Percentiles rank a stretch among this genome's conserved stretches.
Conservation (phyloP, 2,329 filamentous ascomycete genomes). For the Fusarium falciforme region DNA sequence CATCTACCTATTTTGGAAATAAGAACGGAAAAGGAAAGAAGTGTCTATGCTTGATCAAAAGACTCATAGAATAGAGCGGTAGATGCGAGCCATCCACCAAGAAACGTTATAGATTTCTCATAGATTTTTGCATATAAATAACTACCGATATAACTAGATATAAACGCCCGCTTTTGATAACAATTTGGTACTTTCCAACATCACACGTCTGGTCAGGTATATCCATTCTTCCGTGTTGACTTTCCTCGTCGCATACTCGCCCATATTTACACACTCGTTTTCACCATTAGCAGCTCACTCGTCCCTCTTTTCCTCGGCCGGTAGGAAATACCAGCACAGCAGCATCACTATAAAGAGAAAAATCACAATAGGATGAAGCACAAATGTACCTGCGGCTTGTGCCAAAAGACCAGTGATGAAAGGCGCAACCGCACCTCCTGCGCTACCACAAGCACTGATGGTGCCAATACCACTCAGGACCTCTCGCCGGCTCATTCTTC, state of each 20-base stretch:
- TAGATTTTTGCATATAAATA: conserved; percentile 26
- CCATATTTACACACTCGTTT: background rate
- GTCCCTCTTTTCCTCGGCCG: conserved; percentile 66
- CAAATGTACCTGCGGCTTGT: conserved; percentile 71
- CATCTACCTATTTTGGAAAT: background rate
- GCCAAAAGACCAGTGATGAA: conserved; percentile 74
- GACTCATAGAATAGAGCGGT: conserved; percentile 25
- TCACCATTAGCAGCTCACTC: conserved; percentile 49
- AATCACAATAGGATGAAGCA: conserved; percentile 75
- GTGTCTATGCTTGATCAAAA: conserved; percentile 7
- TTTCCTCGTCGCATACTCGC: background rate
- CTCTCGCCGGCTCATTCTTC: conserved; percentile 67
- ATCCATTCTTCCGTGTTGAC: background rate
- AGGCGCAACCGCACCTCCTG: conserved; percentile 74
- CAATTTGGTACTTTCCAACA: background rate
- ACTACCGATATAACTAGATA: background rate
- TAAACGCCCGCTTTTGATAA: background rate
- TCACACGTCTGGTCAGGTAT: too few relatives aligned
- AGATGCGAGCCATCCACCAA: conserved; percentile 19
- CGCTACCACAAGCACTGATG: conserved; percentile 76
- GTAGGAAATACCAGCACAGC: conserved; percentile 71
- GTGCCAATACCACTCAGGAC: conserved; percentile 74
- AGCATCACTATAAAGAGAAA: conserved; percentile 74
- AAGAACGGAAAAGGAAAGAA: background rate
- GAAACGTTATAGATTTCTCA: conserved; percentile 23